Base-by-base conservation (phyloP, 2,329 filamentous ascomycete species). In the Penicillium hesseltinei region DNA sequence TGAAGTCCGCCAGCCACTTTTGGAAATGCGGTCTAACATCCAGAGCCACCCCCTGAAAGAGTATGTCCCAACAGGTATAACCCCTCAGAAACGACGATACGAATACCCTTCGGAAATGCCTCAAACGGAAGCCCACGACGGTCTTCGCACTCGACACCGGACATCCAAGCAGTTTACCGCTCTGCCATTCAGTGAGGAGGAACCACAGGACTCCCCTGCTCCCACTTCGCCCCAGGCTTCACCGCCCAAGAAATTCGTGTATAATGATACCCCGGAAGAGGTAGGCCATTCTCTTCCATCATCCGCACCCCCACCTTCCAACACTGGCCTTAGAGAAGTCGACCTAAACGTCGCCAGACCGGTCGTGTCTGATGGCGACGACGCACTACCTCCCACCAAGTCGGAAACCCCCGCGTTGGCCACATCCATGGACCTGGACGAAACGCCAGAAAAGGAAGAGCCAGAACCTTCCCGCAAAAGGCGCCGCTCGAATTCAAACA, bases 51-150 rank as follows among this genome's bases (percentile, higher is more conserved):
- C 80, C 5, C 80, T 97, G 51, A 82, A 86, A 52, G 92, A 97
- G 71, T 97, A 97, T 73, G 80, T 85, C 38, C 84, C 90, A 0
- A 97, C 94, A 0, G 93, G 94, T 51, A 82, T 88, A 46, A 97
- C 94, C 1, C 94, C 94, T 0, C 85, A 89, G 69, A 94, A 92
- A 76, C 79, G 82, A 31, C 81, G 86, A 51, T 99, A 97, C 74
- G 81, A 85, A n/a, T 96, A 91, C 69, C 90, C 91, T 0, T 89
- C 84, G 1, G 80, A 82, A 2, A 81, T 99, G 1, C 94, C 94
- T 4, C 86, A 87, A 27, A 97, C 94, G 0, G 83, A 86, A 67
- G 68, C 76, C 1, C 84, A 87, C 66, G 82, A 87, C 13, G 76
- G 73, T 13, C 75, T 88, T 29, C 76, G 87, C 13, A 79, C 83